Evolutionary conservation across 441 rosid genomes (phyloP), one percentile per base, ranked within the genome.

Genomic region (Jatropha multifida): DNA sequence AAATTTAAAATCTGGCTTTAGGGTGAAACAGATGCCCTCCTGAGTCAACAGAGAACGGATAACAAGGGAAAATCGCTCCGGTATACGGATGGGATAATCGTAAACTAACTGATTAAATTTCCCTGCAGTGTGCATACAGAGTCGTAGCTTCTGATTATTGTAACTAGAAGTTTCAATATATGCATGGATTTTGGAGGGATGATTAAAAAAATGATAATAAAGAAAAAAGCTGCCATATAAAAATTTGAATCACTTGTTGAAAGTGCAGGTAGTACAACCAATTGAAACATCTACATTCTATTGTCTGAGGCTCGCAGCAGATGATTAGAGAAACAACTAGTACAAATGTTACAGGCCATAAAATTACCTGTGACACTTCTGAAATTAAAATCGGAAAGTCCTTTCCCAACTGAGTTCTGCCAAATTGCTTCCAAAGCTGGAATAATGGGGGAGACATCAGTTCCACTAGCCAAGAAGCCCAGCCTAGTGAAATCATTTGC

Each of bases 401-500:
- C 94, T 83, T 94, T 94, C 68, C 96, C 99, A 32, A 86, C 74
- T 71, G 99, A 94, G 74, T 92, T 94, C 88, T 92, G 99, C 99
- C 99, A 94, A 74, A 92, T 94, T 69, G 97, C 93, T 90, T 94
- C 99, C 78, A 92, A 78, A 76, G 97, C 97, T 79, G 99, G 99
- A 83, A 94, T 76, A 12, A 94, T 89, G 72, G 99, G 97, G 82
- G 99, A 74, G 74, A 94, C 99, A 79, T 94, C 93, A 42, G 99
- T 94, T 41, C 85, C 99, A 27, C 82, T 86, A 74, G 97, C 93
- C 88, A 94, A 85, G 92, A 94, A 94, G 76, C 99, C 99, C 76
- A 94, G 99, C 80, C 97, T 91, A 71, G 99, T 92, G 87, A 94
- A 94, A 87, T 94, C 97, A 83, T 94, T 94, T 76, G 99, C 99